phyloP scores from a whole-genome alignment of 495 filamentous ascomycete genomes.

The Bacidia rubella region DNA sequence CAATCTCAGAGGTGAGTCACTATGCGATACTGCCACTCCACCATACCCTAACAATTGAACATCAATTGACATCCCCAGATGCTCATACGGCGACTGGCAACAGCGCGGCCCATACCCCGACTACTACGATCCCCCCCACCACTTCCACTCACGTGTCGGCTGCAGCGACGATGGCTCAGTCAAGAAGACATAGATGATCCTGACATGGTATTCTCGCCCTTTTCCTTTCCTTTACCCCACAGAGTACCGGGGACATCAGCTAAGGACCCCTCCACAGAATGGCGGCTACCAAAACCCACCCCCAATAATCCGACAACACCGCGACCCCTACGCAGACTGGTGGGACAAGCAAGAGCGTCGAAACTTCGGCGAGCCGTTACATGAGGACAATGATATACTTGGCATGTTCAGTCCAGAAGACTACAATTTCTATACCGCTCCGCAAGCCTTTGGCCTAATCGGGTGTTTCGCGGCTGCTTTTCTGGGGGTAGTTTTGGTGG shows the following conservation, averaged over 20 bases:
- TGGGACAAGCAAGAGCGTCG: constrained; percentile 96
- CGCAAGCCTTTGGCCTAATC: constrained; percentile 58
- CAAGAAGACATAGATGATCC: constrained; percentile 61
- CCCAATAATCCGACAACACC: constrained; percentile 65
- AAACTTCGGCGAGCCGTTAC: constrained; percentile 88
- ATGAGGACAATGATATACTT: constrained; percentile 93
- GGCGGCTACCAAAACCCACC: constrained; percentile 86
- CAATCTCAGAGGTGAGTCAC: too few species aligned
- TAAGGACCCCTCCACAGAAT: constrained; percentile 43
- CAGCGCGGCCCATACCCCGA: constrained; percentile 27
- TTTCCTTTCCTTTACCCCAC: constrained; percentile 7
- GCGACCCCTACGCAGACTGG: constrained; percentile 89
- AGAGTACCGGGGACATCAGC: not conserved
- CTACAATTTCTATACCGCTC: constrained; percentile 68
- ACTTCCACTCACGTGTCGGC: constrained; percentile 15
- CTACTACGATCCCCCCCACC: constrained; percentile 20
- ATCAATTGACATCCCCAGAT: constrained; percentile 26
- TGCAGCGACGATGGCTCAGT: constrained; percentile 35
- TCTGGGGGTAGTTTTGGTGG: constrained; percentile 53
- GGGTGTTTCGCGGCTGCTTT: constrained; percentile 61
- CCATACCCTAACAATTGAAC: too few species aligned
- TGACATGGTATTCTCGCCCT: constrained; percentile 42
- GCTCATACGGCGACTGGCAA: constrained; percentile 29
- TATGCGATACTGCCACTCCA: too few species aligned
- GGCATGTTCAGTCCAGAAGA: constrained; percentile 82